Conservation (phyloP, 441 rosid genomes). For the Rhodomyrtus psidioides region DNA sequence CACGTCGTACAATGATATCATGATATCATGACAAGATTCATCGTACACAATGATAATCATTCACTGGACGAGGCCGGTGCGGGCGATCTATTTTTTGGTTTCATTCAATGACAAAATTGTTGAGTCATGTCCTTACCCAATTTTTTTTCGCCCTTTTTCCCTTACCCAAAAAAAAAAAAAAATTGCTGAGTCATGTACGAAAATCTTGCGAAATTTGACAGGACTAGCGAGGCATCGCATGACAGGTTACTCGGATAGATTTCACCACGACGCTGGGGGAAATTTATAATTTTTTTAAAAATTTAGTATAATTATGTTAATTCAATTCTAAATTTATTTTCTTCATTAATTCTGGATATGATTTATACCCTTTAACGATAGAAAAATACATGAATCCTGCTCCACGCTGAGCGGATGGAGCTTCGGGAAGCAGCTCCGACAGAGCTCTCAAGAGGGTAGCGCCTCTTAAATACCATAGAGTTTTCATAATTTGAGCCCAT, state of each 20-base stretch:
- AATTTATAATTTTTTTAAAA: no score
- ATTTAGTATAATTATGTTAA: neutral
- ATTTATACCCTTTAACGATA: neutral
- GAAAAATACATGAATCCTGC: no score
- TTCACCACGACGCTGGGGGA: no score
- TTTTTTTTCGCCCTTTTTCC: no score
- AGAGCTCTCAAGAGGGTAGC: no score
- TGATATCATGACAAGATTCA: neutral
- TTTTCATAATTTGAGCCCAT: no score
- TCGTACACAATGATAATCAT: neutral
- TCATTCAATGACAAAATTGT: neutral
- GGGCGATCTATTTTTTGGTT: neutral
- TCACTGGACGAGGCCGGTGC: neutral
- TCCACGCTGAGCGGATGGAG: no score
- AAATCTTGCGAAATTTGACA: neutral
- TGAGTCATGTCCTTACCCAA: no score
- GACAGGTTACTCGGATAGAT: neutral
- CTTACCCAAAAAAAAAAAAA: no score
- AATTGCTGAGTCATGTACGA: neutral
- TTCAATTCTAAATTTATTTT: accelerated
- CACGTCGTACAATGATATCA: neutral
- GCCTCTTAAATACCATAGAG: no score
- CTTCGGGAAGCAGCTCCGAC: no score
- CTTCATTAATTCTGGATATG: neutral
- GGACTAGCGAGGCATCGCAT: neutral